Conservation (phyloP, 352 stramenopile species). For the Globisporangium iwayamae region DNA sequence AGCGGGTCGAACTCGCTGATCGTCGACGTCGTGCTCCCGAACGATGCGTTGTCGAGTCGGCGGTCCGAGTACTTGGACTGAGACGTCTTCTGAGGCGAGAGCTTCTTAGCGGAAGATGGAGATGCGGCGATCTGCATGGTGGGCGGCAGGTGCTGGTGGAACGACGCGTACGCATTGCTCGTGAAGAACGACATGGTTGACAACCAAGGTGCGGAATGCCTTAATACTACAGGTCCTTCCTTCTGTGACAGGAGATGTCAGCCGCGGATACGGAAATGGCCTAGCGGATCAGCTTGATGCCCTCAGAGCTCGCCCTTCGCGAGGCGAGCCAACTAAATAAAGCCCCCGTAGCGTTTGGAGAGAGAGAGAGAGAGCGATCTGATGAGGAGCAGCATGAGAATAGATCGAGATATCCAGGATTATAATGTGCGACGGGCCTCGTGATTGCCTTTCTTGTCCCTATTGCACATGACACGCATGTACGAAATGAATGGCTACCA, state of each 20-base stretch:
- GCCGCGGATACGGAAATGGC: background rate
- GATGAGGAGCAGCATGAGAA: background rate
- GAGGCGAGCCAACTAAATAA: slow-evolving; percentile 1
- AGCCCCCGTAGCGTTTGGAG: background rate
- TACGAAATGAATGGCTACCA: no score
- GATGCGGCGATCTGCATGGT: background rate
- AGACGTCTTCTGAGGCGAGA: slow-evolving; percentile 6
- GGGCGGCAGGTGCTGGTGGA: slow-evolving; percentile 20
- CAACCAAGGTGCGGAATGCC: background rate
- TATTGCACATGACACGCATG: background rate
- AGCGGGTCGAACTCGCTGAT: slow-evolving; percentile 50
- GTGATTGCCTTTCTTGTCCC: background rate
- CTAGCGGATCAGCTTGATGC: background rate
- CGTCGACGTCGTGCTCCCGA: slow-evolving; percentile 25
- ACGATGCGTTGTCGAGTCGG: slow-evolving; percentile 26
- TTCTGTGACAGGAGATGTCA: background rate
- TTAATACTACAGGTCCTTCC: background rate
- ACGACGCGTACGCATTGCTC: slow-evolving; percentile 33
- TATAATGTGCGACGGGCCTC: background rate
- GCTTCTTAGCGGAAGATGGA: background rate
- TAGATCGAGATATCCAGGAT: background rate
- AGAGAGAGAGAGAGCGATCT: background rate
- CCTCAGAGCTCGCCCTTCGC: background rate
- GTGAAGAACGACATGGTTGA: slow-evolving; percentile 39
- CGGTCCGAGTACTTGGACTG: background rate